Percentiles rank a stretch among this genome's conserved stretches.
Conservation (phyloP, 306 rosid species). For the Dryas drummondii region DNA sequence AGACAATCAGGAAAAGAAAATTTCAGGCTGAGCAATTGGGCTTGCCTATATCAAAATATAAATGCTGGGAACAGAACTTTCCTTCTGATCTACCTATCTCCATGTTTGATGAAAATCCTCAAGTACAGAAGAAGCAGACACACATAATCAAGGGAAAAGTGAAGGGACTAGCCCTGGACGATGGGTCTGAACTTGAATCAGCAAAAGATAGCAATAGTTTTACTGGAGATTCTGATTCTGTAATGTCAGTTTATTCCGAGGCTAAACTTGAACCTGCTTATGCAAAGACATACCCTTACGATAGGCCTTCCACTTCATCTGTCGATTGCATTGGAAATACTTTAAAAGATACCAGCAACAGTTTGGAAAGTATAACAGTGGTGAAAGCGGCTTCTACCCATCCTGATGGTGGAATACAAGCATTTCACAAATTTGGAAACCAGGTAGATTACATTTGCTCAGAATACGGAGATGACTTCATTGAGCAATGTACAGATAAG, state of each 20-base stretch:
- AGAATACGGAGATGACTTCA: constrained; percentile 34
- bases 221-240: constrained; percentile 43
- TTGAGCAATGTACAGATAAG: constrained; percentile 41
- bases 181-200: constrained; percentile 39
- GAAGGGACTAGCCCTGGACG: constrained; percentile 18
- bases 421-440: constrained; percentile 33
- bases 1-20: constrained; percentile 65
- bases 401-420: constrained; percentile 23
- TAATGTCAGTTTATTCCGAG: constrained; percentile 46
- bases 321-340: constrained; percentile 12
- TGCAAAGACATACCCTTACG: constrained; percentile 23
- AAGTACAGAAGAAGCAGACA: constrained; percentile 26
- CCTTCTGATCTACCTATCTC: constrained; percentile 33
- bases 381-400: constrained; percentile 26
- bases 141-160: constrained; percentile 7
- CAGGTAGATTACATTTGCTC: constrained; percentile 33
- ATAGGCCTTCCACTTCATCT: constrained; percentile 36
- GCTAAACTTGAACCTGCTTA: constrained; percentile 37
- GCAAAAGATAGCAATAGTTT: constrained; percentile 60
- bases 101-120: constrained; percentile 30
- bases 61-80: constrained; percentile 40
- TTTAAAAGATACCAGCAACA: constrained; percentile 14
- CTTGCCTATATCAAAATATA: constrained; percentile 59
- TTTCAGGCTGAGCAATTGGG: constrained; percentile 51
- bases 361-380: constrained; percentile 23